A percentile compares a stretch with the other conserved stretches of the same genome.
These are phyloP conservation scores for Arthromyces matolae DNA, from an alignment of 768 basidiomycete species.

Conservation along the genomic window DNA sequence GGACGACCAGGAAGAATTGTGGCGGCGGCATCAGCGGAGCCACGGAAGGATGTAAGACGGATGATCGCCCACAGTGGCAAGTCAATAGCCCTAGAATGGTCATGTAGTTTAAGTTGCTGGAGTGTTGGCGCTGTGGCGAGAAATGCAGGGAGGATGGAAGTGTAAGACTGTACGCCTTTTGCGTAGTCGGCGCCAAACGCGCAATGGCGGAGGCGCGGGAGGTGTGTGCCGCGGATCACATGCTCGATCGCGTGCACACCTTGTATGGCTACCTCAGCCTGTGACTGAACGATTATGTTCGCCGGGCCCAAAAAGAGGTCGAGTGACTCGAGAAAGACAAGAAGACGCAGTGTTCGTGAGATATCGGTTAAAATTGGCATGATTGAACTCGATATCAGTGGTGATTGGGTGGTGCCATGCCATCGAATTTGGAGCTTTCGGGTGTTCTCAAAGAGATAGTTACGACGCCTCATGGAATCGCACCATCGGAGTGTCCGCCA, in stretches of 20 bases:
- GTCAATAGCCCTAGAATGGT: conserved; percentile 38
- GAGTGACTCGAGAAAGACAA: conserved; percentile 46
- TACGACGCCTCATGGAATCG: conserved; percentile 42
- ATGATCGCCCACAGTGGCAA: conserved; percentile 45
- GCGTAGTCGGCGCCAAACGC: conserved; percentile 45
- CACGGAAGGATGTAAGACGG: conserved; percentile 52
- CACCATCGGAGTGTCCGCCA: conserved; percentile 48
- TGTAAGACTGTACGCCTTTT: conserved; percentile 41
- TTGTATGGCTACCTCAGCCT: conserved; percentile 1
- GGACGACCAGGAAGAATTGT: conserved; percentile 59
- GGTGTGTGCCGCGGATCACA: conserved; percentile 33
- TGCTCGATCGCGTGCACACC: conserved; percentile 45
- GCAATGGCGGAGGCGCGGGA: conserved; percentile 38
- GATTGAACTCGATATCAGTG: conserved; percentile 27
- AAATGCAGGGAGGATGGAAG: conserved; percentile 37
- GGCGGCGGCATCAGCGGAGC: conserved; percentile 56
- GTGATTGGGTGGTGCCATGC: conserved; percentile 41
- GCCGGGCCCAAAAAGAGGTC: conserved; percentile 51
- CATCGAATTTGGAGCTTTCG: conserved; percentile 52
- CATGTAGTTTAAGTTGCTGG: conserved; percentile 44
- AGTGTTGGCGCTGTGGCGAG: conserved; percentile 38
- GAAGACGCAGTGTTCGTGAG: conserved; percentile 30
- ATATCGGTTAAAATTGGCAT: conserved; percentile 38
- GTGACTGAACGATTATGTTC: conserved; percentile 29
- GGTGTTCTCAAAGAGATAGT: conserved; percentile 43